Conservation (phyloP, 164 flowering plant genomes). For the Taxillus chinensis region DNA sequence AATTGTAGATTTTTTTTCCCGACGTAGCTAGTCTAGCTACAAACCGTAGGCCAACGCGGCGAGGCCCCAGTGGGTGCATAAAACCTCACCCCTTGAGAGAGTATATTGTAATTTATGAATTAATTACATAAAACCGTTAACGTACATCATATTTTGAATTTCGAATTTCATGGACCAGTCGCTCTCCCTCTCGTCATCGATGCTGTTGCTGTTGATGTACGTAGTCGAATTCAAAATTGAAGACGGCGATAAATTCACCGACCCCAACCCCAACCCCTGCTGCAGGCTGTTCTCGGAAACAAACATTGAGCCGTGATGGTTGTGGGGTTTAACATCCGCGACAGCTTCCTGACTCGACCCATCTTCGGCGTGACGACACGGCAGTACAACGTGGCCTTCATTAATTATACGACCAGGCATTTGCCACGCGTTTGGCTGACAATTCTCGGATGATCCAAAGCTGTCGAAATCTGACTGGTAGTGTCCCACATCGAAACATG, state of each 20-base stretch:
- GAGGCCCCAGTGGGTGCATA: too few relatives aligned
- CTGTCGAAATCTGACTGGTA: not conserved
- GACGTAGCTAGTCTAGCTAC: too few relatives aligned
- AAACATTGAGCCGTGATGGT: not conserved
- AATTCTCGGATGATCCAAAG: constrained; percentile 1
- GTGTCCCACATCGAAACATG: constrained; percentile 16
- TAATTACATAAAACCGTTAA: constrained; percentile 37
- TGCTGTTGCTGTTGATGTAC: constrained; percentile 11
- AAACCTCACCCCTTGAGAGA: too few relatives aligned
- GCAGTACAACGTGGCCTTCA: constrained; percentile 2
- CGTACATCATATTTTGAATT: constrained; percentile 36
- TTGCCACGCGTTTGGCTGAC: not conserved
- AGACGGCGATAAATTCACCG: constrained; percentile 17
- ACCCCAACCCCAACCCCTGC: constrained; percentile 14
- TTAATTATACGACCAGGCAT: not conserved
- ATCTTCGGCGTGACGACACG: not conserved
- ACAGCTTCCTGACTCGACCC: too few relatives aligned
- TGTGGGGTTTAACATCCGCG: too few relatives aligned
- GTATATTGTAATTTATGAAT: not conserved
- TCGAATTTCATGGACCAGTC: constrained; percentile 29
- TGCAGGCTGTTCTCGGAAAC: not conserved
- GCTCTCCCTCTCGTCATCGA: constrained; percentile 29
- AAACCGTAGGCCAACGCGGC: too few relatives aligned
- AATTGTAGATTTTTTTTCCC: too few relatives aligned
- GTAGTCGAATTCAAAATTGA: constrained; percentile 22